These are phyloP conservation scores for Pythium folliculosum DNA, from an alignment of 352 stramenopile species.

Conservation along the genomic window DNA sequence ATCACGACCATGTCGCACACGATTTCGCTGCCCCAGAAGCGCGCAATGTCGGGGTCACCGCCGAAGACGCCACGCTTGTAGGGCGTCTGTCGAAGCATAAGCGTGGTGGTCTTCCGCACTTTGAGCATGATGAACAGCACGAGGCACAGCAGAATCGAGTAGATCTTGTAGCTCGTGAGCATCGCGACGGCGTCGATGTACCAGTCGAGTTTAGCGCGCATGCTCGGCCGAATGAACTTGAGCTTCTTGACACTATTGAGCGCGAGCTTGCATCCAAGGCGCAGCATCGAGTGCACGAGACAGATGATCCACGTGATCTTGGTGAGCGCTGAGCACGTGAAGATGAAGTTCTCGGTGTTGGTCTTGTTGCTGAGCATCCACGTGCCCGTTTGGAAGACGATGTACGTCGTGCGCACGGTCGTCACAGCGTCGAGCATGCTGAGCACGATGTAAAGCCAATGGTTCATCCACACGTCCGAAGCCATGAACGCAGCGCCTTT, in stretches of 20 bases:
- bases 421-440: constrained; percentile 23
- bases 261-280: constrained; percentile 8
- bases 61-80: constrained; percentile 35
- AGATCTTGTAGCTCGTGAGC: constrained; percentile 53
- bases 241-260: constrained; percentile 56
- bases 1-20: constrained; percentile 46
- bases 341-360: constrained; percentile 30
- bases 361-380: constrained; percentile 27
- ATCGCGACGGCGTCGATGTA: constrained; percentile 34
- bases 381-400: constrained; percentile 24
- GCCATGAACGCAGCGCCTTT: constrained; percentile 16
- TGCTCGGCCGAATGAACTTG: constrained; percentile 30
- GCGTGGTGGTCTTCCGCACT: constrained; percentile 30
- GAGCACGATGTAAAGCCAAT: constrained; percentile 31
- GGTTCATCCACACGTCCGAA: constrained; percentile 34
- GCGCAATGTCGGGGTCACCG: constrained; percentile 32
- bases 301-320: constrained; percentile 32
- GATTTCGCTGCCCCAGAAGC: constrained; percentile 50
- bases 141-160: constrained; percentile 38
- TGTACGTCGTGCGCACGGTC: constrained; percentile 18
- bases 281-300: constrained; percentile 26
- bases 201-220: constrained; percentile 32
- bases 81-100: constrained; percentile 31
- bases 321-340: constrained; percentile 23
- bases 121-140: constrained; percentile 33